A percentile compares a stretch with the other conserved stretches of the same genome.
Conservation (phyloP, 2,329 filamentous ascomycete species). For the Zasmidium cellare region DNA sequence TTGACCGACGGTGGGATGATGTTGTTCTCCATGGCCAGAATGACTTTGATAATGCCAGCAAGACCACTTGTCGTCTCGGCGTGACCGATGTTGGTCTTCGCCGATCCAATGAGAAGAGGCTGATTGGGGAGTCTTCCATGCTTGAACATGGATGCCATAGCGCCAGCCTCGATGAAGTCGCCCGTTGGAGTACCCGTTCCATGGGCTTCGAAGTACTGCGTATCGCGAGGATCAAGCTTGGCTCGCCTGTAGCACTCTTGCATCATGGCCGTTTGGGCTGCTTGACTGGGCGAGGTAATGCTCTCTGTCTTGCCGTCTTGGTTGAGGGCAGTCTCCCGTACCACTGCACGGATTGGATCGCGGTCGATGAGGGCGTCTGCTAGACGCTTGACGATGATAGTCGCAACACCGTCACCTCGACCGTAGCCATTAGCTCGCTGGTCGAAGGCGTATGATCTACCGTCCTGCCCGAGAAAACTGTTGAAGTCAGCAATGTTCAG, state of each 20-base stretch:
- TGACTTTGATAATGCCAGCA: conserved; percentile 1
- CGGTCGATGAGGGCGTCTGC: conserved; percentile 17
- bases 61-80: not conserved
- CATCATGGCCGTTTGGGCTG: conserved; percentile 1
- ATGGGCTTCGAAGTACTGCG: conserved; percentile 8
- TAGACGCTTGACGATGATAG: conserved; percentile 43
- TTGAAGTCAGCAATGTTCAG: not conserved
- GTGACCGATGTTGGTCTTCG: not conserved
- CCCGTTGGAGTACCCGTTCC: conserved; percentile 10
- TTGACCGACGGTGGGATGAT: conserved; percentile 23
- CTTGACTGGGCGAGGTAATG: conserved; percentile 28
- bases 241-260: not conserved
- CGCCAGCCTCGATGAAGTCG: conserved; percentile 5
- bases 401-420: conserved; percentile 54
- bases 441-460: conserved; percentile 29
- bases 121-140: not conserved
- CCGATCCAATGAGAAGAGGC: not conserved
- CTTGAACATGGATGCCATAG: not conserved
- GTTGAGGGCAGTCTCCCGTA: conserved; percentile 28
- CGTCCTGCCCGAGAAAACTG: conserved; percentile 33
- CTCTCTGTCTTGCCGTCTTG: conserved; percentile 36
- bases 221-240: not conserved
- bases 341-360: conserved; percentile 20
- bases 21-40: conserved; percentile 25
- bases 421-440: conserved; percentile 50